A percentile compares a stretch with the other conserved stretches of the same genome.
phyloP scores from a whole-genome alignment of 192 early-diverging fungal genomes.

The Tieghemiomyces parasiticus region DNA sequence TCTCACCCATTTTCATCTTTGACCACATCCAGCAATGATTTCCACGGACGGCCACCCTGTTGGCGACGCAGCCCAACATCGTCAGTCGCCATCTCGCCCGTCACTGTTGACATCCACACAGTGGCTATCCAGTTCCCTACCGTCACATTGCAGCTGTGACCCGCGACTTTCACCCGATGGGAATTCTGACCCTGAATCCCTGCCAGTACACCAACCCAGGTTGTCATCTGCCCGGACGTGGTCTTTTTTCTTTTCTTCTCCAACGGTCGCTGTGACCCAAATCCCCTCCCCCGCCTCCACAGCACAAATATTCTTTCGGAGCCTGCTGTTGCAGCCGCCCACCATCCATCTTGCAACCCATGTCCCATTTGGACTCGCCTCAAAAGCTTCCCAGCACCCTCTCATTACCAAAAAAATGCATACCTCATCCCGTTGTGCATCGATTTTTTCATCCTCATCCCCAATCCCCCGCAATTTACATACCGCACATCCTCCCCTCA shows the following conservation, averaged over 20 bases:
- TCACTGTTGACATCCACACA: background rate
- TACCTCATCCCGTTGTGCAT: no score
- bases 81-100: no score
- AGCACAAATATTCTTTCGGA: background rate
- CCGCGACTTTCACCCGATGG: background rate
- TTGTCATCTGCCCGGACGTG: background rate
- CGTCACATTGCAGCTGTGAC: no score
- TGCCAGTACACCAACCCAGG: background rate
- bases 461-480: background rate
- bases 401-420: background rate
- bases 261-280: background rate
- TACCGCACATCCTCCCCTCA: background rate
- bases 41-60: background rate
- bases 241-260: background rate
- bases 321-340: background rate
- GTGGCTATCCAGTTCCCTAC: background rate
- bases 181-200: background rate
- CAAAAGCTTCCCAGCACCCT: background rate
- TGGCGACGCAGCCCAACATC: no score
- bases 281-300: background rate
- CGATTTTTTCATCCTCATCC: background rate
- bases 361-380: background rate
- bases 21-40: background rate
- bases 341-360: background rate
- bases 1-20: background rate